Evolutionary conservation across 768 basidiomycete genomes (phyloP), one percentile per base, ranked within the genome.

Genomic region (Psilocybe azurescens): DNA sequence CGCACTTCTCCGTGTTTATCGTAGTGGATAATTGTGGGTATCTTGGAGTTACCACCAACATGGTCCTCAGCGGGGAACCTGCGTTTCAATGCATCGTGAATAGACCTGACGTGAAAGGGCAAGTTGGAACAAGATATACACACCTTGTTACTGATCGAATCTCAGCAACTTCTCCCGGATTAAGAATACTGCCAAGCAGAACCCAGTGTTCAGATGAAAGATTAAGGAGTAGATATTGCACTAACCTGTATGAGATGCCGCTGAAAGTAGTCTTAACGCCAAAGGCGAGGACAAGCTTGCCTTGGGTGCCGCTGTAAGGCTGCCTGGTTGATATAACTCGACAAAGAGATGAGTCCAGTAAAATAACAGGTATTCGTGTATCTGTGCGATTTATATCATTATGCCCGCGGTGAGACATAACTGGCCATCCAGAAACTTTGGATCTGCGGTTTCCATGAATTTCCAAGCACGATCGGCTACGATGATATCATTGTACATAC

Each of bases 61-160:
- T 76, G 71, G n/a, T 81, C 78, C 60, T 82, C 81, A 1, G 76
- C 78, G 5, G 82, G 84, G 59, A 78, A 83, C 59, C 83, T 84
- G 48, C 48, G 14, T 10, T 8, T 20, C 24, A 28, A 14, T 5
- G n/a, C 9, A 51, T 24, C 2, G 24, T 24, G 24, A 59, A 53
- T 56, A 32, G 1, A 54, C 58, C 54, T 1, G 29, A 67, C 60
- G 56, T 36, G 33, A 38, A 16, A 53, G 18, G 30, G 24, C 24
- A 24, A 51, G 55, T 18, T 9, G 44, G 10, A 20, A 20, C 20
- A 20, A 20, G 2, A 20, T n/a, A 44, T 48, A 30, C 41, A 29
- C 62, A 74, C 72, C 67, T 69, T 29, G 69, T 71, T 18, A 72
- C 71, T 24, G 68, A 68, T 29, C 63, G 61, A 56, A 72, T 71